Evolutionary conservation across 192 early-diverging fungal species (phyloP).

Genomic region (Fimicolochytrium jonesii): DNA sequence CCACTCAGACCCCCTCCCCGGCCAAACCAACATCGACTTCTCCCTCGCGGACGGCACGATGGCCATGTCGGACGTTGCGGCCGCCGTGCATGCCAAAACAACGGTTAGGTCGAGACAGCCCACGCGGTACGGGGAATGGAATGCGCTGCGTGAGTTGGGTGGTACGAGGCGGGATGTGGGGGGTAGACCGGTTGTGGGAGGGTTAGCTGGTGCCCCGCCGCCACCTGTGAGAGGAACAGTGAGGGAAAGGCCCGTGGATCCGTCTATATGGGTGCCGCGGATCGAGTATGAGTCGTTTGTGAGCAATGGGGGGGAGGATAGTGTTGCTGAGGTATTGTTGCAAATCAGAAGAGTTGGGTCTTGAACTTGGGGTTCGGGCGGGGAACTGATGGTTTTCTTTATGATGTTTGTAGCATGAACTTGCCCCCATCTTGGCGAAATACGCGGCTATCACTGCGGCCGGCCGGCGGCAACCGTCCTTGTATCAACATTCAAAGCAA

Average conservation of each 20-base stretch:
- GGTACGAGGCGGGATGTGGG: too few relatives aligned
- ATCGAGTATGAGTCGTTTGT: constrained; percentile 27
- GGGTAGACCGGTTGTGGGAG: neutral
- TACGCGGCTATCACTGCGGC: too few relatives aligned
- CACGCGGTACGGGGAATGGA: too few relatives aligned
- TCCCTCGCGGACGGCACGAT: constrained; percentile 21
- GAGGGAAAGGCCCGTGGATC: neutral
- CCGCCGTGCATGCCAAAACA: neutral
- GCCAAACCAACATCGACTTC: constrained; percentile 7
- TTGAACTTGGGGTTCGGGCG: too few relatives aligned
- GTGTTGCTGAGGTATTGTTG: constrained; percentile 11
- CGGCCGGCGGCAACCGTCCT: too few relatives aligned
- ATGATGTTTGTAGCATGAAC: neutral
- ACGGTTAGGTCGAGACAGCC: neutral
- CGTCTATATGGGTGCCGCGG: constrained; percentile 11
- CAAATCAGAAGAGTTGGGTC: too few relatives aligned
- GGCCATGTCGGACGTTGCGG: too few relatives aligned
- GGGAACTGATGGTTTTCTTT: too few relatives aligned
- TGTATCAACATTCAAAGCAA: too few relatives aligned
- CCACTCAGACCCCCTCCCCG: neutral
- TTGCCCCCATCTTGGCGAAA: constrained; percentile 8
- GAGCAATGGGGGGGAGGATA: constrained; percentile 20
- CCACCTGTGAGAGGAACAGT: neutral
- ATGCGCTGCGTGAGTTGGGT: too few relatives aligned
- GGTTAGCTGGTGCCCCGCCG: neutral